Evolutionary conservation across 441 rosid species (phyloP).

Genomic region (Corymbia calophylla): DNA sequence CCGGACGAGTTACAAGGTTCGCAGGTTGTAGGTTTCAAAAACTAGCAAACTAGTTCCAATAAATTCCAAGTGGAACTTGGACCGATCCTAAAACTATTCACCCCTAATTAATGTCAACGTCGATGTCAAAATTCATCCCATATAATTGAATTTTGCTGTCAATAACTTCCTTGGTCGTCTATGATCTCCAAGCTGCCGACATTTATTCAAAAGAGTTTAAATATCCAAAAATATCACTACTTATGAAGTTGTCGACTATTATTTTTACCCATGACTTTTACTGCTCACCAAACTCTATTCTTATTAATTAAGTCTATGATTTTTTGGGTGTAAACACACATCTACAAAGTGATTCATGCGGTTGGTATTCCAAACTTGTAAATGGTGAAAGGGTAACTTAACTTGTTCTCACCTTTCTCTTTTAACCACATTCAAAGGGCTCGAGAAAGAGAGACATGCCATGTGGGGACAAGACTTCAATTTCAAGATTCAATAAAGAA

Average conservation of each 20-base stretch:
- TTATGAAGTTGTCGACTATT: neutral
- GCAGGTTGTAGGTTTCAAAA: fast-evolving
- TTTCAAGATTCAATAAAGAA: neutral
- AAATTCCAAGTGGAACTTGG: fast-evolving
- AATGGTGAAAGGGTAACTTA: neutral
- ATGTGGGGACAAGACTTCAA: neutral
- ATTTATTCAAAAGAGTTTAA: neutral
- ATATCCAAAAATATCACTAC: neutral
- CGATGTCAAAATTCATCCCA: neutral
- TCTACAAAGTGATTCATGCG: neutral
- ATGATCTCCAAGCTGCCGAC: neutral
- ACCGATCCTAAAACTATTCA: neutral
- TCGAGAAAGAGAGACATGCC: neutral
- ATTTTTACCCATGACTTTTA: too few species aligned
- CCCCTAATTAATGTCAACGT: neutral
- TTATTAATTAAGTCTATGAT: neutral
- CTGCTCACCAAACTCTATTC: neutral
- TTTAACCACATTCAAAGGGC: neutral
- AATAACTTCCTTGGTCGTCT: neutral
- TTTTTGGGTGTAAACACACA: neutral
- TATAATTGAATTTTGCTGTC: too few species aligned
- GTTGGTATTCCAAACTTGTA: neutral
- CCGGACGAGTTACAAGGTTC: neutral
- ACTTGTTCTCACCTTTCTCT: neutral
- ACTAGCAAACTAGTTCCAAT: fast-evolving